These are phyloP conservation scores for Chlorella variabilis DNA, from an alignment of 163 green algal species.

Conservation along the genomic window DNA sequence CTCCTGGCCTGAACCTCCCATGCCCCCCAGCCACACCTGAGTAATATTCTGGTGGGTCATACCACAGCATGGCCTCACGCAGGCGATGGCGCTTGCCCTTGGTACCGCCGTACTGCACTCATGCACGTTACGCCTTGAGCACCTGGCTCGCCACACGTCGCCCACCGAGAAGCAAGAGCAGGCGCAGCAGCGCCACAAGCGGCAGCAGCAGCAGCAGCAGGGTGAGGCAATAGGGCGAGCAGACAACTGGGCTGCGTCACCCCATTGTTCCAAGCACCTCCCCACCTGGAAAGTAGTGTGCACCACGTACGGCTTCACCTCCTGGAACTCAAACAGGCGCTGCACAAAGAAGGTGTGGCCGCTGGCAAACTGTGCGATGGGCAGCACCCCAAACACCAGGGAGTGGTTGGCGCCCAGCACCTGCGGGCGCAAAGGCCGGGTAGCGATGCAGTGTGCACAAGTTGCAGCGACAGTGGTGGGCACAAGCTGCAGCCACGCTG, in stretches of 20 bases:
- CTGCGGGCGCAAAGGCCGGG: too few species aligned
- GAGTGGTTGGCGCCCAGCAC: constrained; percentile 52
- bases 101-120: constrained; percentile 84
- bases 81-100: constrained; percentile 91
- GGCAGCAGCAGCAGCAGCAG: too few species aligned
- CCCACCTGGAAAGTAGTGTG: constrained; percentile 90
- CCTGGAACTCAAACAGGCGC: constrained; percentile 67
- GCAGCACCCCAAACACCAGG: constrained; percentile 81
- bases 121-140: too few species aligned
- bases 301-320: constrained; percentile 83
- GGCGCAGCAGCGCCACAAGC: too few species aligned
- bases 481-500: too few species aligned
- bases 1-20: too few species aligned
- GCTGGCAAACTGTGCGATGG: constrained; percentile 74
- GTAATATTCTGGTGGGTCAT: constrained; percentile 86
- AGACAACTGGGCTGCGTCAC: too few species aligned
- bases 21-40: not conserved
- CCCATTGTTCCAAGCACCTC: too few species aligned
- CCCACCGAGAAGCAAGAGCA: too few species aligned
- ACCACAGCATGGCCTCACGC: constrained; percentile 79
- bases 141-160: too few species aligned
- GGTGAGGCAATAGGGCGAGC: too few species aligned
- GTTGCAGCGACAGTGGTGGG: too few species aligned
- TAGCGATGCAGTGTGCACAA: not conserved
- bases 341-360: constrained; percentile 96